phyloP scores from a whole-genome alignment of 108 stramenopile species.

The Mediolabrus comicus region DNA sequence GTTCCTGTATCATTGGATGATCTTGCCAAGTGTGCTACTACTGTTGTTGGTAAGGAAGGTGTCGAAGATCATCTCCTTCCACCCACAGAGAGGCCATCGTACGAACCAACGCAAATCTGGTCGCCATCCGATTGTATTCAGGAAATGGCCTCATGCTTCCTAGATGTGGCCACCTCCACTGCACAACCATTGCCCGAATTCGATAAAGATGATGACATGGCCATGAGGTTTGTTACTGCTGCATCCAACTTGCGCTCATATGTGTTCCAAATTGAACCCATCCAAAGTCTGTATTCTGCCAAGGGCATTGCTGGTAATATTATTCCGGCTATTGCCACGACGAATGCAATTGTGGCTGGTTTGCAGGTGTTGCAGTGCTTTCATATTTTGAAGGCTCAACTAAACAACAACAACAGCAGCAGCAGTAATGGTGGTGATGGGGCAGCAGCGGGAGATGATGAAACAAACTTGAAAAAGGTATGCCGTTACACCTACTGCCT shows the following conservation, averaged over 20 bases:
- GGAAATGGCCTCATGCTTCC: slow-evolving; percentile 51
- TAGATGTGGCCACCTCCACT: slow-evolving; percentile 46
- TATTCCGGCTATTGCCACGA: slow-evolving; percentile 99
- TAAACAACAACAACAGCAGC: slow-evolving; percentile 13
- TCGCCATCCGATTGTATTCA: slow-evolving; percentile 43
- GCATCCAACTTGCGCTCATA: slow-evolving; percentile 88
- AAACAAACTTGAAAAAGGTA: slow-evolving; percentile 37
- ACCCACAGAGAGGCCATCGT: slow-evolving; percentile 42
- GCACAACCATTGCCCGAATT: slow-evolving; percentile 57
- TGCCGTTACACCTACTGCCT: slow-evolving; percentile 78
- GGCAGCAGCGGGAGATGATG: background rate
- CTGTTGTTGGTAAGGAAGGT: slow-evolving; percentile 6
- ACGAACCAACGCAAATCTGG: slow-evolving; percentile 58
- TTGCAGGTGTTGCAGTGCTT: slow-evolving; percentile 82
- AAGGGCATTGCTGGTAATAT: slow-evolving; percentile 99
- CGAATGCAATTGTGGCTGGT: slow-evolving; percentile 98
- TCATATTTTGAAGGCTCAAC: slow-evolving; percentile 61
- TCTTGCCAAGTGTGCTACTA: slow-evolving; percentile 16
- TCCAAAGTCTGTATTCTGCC: slow-evolving; percentile 83
- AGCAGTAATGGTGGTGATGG: background rate
- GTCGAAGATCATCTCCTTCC: slow-evolving; percentile 42
- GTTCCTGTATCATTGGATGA: slow-evolving; percentile 41
- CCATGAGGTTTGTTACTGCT: slow-evolving; percentile 96
- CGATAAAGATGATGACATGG: slow-evolving; percentile 94
- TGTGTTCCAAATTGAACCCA: slow-evolving; percentile 88